Evolutionary conservation across 345 rosid genomes (phyloP).

Genomic region (Nasturtium officinale): DNA sequence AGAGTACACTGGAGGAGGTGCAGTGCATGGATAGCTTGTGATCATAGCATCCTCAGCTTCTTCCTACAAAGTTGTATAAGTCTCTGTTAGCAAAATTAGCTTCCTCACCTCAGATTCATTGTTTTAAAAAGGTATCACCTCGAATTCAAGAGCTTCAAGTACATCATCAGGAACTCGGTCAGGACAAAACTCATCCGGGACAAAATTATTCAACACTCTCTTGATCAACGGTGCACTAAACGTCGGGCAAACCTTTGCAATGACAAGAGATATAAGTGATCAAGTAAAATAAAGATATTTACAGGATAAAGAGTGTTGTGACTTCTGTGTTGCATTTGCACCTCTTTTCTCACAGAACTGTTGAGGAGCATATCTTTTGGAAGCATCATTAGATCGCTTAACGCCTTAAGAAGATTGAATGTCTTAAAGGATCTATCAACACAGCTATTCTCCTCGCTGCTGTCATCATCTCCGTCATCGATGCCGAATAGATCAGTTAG

Average conservation of each 20-base stretch:
- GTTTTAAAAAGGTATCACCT: constrained; percentile 53
- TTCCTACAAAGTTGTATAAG: constrained; percentile 35
- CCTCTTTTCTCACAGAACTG: constrained; percentile 80
- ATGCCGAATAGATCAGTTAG: constrained; percentile 80
- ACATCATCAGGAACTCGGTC: constrained; percentile 81
- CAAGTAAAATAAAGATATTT: neutral
- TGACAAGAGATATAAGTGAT: constrained; percentile 1
- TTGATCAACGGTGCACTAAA: constrained; percentile 78
- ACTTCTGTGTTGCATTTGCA: constrained; percentile 29
- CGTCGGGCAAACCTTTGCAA: constrained; percentile 79
- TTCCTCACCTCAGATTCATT: constrained; percentile 1
- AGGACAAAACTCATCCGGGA: constrained; percentile 88
- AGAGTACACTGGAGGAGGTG: constrained; percentile 59
- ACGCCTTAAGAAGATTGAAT: constrained; percentile 81
- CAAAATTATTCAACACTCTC: constrained; percentile 71
- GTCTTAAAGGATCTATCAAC: constrained; percentile 63
- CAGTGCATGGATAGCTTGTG: constrained; percentile 58
- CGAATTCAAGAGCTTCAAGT: constrained; percentile 71
- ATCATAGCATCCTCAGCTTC: constrained; percentile 34
- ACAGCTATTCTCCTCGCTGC: constrained; percentile 44
- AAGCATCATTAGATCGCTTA: constrained; percentile 98
- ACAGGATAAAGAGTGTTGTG: constrained; percentile 11
- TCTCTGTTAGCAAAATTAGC: constrained; percentile 24
- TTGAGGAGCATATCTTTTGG: constrained; percentile 92
- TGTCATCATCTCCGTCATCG: constrained; percentile 61